Percentiles rank a stretch among this genome's conserved stretches.
These are phyloP conservation scores for Apiospora malaysiana DNA, from an alignment of 2,329 filamentous ascomycete genomes.

Conservation along the genomic window DNA sequence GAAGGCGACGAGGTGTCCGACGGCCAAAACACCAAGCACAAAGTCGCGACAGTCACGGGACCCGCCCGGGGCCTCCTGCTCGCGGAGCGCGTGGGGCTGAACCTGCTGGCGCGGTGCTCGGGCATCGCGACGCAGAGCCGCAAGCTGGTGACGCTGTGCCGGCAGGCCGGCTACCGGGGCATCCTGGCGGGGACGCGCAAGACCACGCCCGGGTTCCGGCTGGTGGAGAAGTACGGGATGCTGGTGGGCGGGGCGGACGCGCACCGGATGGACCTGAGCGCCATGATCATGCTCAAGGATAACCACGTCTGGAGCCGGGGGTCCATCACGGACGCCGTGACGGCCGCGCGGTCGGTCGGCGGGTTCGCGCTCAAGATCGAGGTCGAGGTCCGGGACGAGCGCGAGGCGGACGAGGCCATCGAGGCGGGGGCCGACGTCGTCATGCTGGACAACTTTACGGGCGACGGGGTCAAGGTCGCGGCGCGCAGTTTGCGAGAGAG, in stretches of 20 bases:
- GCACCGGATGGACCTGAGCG: constrained; percentile 87
- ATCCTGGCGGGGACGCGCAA: constrained; percentile 94
- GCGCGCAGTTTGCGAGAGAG: constrained; percentile 78
- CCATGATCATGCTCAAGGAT: constrained; percentile 99
- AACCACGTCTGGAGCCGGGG: constrained; percentile 95
- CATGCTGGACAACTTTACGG: constrained; percentile 96
- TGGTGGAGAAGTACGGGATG: constrained; percentile 99
- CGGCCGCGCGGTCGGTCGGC: constrained; percentile 79
- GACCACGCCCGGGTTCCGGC: constrained; percentile 92
- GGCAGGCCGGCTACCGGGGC: constrained; percentile 76
- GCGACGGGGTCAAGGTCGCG: constrained; percentile 76
- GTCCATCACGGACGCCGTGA: constrained; percentile 85
- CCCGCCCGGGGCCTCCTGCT: constrained; percentile 81
- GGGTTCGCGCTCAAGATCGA: constrained; percentile 95
- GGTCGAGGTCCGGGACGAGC: constrained; percentile 89
- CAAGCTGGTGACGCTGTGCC: constrained; percentile 60
- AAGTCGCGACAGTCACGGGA: constrained; percentile 82
- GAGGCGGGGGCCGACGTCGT: constrained; percentile 90
- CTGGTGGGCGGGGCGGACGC: constrained; percentile 89
- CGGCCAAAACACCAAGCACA: constrained; percentile 60
- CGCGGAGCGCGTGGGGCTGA: constrained; percentile 92
- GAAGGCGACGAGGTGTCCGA: constrained; percentile 71
- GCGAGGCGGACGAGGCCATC: constrained; percentile 90
- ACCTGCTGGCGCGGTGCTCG: constrained; percentile 87
- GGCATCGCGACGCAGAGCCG: constrained; percentile 79